Percentiles rank a stretch among this genome's conserved stretches.
Evolutionary conservation across 495 filamentous ascomycete species (phyloP).

Genomic region (Lepraria neglecta): DNA sequence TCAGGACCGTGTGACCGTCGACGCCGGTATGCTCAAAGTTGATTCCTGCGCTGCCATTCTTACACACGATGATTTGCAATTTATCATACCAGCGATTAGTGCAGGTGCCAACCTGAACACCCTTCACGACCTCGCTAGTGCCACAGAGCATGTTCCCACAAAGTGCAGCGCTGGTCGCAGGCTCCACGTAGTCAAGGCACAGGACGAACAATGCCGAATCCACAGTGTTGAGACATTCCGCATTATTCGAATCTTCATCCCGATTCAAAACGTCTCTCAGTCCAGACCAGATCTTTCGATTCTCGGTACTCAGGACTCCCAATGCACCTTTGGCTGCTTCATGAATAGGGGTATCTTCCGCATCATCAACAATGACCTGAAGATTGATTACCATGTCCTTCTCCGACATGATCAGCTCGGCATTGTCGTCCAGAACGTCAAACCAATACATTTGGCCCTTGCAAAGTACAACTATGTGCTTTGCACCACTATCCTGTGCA

Average conservation of each 20-base stretch:
- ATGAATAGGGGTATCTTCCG: constrained; percentile 78
- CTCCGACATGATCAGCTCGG: constrained; percentile 94
- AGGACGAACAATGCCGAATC: constrained; percentile 90
- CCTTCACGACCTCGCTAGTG: constrained; percentile 81
- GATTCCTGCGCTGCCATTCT: constrained; percentile 96
- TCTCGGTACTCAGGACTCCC: constrained; percentile 92
- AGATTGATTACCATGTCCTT: constrained; percentile 89
- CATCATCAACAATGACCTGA: constrained; percentile 87
- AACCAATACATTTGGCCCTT: constrained; percentile 99
- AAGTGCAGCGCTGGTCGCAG: constrained; percentile 66
- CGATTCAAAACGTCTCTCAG: constrained; percentile 82
- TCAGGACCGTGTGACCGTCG: constrained; percentile 92
- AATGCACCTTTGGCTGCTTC: constrained; percentile 91
- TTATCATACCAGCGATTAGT: constrained; percentile 99
- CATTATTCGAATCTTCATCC: constrained; percentile 85
- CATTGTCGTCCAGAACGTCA: constrained; percentile 89
- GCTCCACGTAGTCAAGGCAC: constrained; percentile 88
- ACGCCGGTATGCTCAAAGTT: constrained; percentile 99
- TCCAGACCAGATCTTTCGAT: constrained; percentile 90
- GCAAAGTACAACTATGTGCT: constrained; percentile 90
- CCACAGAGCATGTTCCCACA: constrained; percentile 98
- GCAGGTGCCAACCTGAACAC: constrained; percentile 94
- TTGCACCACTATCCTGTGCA: constrained; percentile 80
- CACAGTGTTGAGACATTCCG: constrained; percentile 88
- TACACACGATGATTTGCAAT: constrained; percentile 97